Conservation (phyloP, 495 filamentous ascomycete genomes). For the Aspergillus ellipticus region DNA sequence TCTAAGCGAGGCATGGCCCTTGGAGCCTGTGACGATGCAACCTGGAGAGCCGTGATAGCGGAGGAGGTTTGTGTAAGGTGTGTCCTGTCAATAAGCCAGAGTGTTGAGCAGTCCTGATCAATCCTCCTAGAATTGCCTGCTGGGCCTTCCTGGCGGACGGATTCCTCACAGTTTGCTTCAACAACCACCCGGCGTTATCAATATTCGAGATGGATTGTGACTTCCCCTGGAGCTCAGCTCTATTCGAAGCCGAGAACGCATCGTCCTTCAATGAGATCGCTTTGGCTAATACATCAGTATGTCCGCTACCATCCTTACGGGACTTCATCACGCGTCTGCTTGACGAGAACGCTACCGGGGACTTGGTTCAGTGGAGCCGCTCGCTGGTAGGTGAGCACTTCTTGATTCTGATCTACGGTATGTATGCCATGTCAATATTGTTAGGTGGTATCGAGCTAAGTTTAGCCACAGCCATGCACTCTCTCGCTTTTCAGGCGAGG, state of each 20-base stretch:
- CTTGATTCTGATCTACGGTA: conserved; percentile 38
- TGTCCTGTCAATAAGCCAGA: neutral
- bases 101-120: neutral
- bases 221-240: conserved; percentile 33
- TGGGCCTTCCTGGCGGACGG: conserved; percentile 38
- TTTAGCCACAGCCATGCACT: conserved; percentile 24
- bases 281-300: conserved; percentile 2
- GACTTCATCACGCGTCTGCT: conserved; percentile 27
- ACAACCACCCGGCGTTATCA: conserved; percentile 33
- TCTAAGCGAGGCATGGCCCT: conserved; percentile 21
- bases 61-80: conserved; percentile 38
- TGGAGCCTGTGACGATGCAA: conserved; percentile 17
- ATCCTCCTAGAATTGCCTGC: conserved; percentile 25
- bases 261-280: conserved; percentile 26
- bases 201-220: conserved; percentile 37
- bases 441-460: neutral
- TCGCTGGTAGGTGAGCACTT: conserved; percentile 33
- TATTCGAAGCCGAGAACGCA: conserved; percentile 36
- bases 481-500: conserved; percentile 30
- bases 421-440: neutral
- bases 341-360: conserved; percentile 12
- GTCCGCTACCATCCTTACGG: conserved; percentile 23
- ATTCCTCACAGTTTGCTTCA: conserved; percentile 40
- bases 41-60: conserved; percentile 26
- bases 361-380: conserved; percentile 21